Base-by-base conservation (phyloP, 2,329 filamentous ascomycete genomes). In the Celoporthe dispersa region DNA sequence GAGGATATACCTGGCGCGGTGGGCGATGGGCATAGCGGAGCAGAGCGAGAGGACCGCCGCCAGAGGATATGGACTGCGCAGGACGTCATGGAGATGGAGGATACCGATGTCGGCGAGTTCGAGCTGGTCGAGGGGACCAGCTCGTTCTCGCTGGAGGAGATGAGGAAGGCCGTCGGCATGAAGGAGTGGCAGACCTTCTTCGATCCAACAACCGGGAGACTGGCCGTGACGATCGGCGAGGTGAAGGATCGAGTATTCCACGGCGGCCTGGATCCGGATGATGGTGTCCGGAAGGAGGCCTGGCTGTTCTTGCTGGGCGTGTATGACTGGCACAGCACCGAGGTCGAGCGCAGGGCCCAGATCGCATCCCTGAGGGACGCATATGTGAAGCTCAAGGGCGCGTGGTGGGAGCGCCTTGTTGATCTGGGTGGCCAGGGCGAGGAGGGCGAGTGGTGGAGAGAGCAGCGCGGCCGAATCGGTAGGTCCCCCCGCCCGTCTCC, bases 21-120 rank as follows among this genome's bases (percentile, higher is more conserved):
- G 96, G 96, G 96, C 96, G 2, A 98, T 99, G 96, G 94, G 94
- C 9, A 97, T 99, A 73, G 94, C 96, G 0, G 97, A 99, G 79
- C 96, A 99, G 82, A 95, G 94, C 76, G 96, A 99, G 77, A 87
- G 90, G 96, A 99, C 75, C 86, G 91, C 33, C 92, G 90, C 66
- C 92, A 94, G 79, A 86, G 94, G 62, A 94, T 97, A 77, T 99
- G 94, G 92, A 98, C 94, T 0, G 95, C 94, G 0, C 91, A 90
- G 73, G 96, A 99, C 81, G 92, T 98, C 4, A 85, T 98, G 76
- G 94, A 97, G 76, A 92, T 97, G 79, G 97, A 99, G 78, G 92
- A 98, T 74, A 98, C 94, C 39, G 94, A 94, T 71, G 93, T 99
- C 0, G 97, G 96, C 8, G 94, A 98, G 73, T 99, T 99, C 78